Percentiles rank a stretch among this genome's conserved stretches.
Evolutionary conservation across 78 protist genomes (phyloP).

Genomic region (Bigelowiella natans): DNA sequence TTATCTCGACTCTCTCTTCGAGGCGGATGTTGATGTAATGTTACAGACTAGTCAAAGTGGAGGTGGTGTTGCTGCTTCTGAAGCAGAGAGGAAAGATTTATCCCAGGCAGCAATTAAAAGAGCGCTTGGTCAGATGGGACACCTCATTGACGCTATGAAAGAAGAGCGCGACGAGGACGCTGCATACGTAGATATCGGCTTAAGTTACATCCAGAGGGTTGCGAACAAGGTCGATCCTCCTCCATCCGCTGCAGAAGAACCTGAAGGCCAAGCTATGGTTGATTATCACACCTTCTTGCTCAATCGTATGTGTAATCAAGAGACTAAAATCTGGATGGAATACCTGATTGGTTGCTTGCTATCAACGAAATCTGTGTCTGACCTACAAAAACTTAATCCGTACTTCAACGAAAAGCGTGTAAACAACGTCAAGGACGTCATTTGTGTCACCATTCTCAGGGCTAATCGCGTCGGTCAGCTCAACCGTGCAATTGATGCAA

Average conservation of each 20-base stretch:
- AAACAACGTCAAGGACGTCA: not conserved
- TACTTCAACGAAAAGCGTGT: not conserved
- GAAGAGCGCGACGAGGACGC: not conserved
- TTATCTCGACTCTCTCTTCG: not conserved
- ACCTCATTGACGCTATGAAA: not conserved
- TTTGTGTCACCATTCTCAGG: not conserved
- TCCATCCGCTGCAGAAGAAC: not conserved
- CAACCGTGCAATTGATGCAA: not conserved
- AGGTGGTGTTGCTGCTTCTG: not conserved
- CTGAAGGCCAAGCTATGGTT: not conserved
- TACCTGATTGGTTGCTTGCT: not conserved
- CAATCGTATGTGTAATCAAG: not conserved
- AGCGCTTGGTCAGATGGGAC: not conserved
- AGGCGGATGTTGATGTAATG: not conserved
- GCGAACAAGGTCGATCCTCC: not conserved
- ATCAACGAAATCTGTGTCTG: not conserved
- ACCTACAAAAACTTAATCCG: not conserved
- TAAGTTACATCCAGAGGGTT: not conserved
- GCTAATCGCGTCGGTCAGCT: slow-evolving; percentile 11
- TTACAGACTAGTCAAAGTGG: not conserved
- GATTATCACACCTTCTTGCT: not conserved
- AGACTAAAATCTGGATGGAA: not conserved
- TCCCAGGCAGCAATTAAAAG: too few species aligned
- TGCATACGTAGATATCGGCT: not conserved
- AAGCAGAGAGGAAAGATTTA: too few species aligned